Base-by-base conservation (phyloP, 805 yeast genomes). In the Yarrowia sp. region DNA sequence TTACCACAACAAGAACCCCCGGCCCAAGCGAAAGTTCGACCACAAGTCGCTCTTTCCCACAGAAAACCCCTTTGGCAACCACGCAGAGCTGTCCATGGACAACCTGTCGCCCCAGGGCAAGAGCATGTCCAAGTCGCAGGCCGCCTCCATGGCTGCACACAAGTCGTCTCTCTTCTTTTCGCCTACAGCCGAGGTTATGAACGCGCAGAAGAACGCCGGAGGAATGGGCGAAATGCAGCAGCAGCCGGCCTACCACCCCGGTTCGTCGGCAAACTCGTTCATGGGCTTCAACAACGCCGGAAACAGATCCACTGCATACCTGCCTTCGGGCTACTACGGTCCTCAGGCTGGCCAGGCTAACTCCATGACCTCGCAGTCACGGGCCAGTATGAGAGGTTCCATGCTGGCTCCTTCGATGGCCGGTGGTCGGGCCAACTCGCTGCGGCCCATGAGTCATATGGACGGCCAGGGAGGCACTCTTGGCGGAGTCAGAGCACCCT, bases 161-260 rank as follows among this genome's bases (percentile, higher is more conserved):
- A 69, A 67, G 46, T 46, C 67, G 38, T 63, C 71, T 15, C 73
- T 88, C 84, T 91, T 89, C 77, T 85, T 90, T 67, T 90, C 95
- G 2, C 97, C 97, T 42, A 91, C 96, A 0, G 88, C 87, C 16
- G 92, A 89, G 73, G 89, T 88, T 16, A 84, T 87, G 85, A 81
- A 81, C 69, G 84, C 83, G 35, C 78, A 77, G 48, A 67, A 72
- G 38, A 70, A 53, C 11, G 71, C 70, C 16, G 70, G 68, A 10
- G 36, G 19, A 2, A 35, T 67, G 35, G 55, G 68, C 19, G 61
- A 56, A 2, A 26, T 26, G 48, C 36, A 45, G 55, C 15, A 52
- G 68, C 58, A 63, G 43, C 11, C 48, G 0, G 48, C 48, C 22
- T 56, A 56, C 38, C 46, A 56, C 26, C 67, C 56, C 12, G 56